Evolutionary conservation across 345 rosid genomes (phyloP).

Genomic region (Camelina sativa): DNA sequence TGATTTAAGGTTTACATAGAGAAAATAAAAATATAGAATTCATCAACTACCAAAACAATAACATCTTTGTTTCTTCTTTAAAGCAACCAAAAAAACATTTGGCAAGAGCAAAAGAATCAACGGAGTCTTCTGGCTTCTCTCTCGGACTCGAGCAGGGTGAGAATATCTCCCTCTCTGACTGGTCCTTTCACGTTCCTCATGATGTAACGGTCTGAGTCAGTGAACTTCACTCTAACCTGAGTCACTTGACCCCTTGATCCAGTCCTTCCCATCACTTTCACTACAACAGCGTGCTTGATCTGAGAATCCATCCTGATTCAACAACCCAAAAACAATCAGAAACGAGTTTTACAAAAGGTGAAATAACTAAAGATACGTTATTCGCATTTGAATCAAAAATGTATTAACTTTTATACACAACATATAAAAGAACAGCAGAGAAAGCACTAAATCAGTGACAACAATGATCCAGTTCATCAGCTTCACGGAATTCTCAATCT

Average conservation of each 20-base stretch:
- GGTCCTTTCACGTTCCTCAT: conserved; percentile 43
- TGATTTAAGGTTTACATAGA: not conserved
- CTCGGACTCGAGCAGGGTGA: conserved; percentile 49
- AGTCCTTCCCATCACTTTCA: conserved; percentile 87
- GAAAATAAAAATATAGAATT: not conserved
- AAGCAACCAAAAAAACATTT: not conserved
- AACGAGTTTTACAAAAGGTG: not conserved
- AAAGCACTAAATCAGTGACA: not conserved
- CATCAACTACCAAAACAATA: conserved; percentile 5
- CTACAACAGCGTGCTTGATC: conserved; percentile 80
- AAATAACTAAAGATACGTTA: not conserved
- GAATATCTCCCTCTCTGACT: conserved; percentile 45
- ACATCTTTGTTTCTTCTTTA: not conserved
- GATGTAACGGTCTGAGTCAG: conserved; percentile 42
- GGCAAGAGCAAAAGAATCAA: conserved; percentile 17
- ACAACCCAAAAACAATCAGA: not conserved
- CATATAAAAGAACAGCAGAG: not conserved
- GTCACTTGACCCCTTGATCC: conserved; percentile 95
- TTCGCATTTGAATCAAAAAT: not conserved
- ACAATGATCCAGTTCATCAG: no score
- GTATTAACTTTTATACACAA: not conserved
- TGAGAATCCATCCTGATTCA: conserved; percentile 70
- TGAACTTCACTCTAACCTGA: conserved; percentile 82
- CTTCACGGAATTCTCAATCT: not conserved
- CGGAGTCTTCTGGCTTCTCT: conserved; percentile 51